A percentile compares a stretch with the other conserved stretches of the same genome.
These are phyloP conservation scores for Diaporthe sp. DNA, from an alignment of 2,329 filamentous ascomycete species.

Conservation along the genomic window DNA sequence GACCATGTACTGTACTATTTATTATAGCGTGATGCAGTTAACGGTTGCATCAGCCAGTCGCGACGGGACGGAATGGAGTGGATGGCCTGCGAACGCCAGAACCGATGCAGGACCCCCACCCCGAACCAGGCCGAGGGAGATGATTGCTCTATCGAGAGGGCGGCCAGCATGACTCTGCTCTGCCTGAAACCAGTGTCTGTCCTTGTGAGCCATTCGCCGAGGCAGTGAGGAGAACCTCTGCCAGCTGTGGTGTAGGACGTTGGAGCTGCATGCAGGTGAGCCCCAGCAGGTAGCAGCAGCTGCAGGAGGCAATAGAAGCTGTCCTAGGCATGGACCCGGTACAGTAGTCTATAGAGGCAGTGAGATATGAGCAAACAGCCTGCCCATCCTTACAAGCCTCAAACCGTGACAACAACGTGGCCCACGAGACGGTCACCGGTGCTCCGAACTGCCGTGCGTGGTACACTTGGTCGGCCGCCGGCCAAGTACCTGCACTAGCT, in stretches of 20 bases:
- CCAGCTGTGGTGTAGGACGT: constrained; percentile 5
- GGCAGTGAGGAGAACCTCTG: not conserved
- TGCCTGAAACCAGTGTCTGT: constrained; percentile 20
- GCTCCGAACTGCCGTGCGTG: not conserved
- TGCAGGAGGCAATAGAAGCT: not conserved
- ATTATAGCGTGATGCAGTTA: constrained; percentile 23
- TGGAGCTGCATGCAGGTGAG: constrained; percentile 17
- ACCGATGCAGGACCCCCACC: not conserved
- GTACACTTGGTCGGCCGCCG: not conserved
- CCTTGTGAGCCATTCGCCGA: not conserved
- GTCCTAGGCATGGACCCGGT: not conserved
- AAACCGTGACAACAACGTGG: constrained; percentile 16
- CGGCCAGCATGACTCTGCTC: constrained; percentile 7
- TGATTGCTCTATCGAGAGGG: not conserved
- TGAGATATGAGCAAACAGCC: not conserved
- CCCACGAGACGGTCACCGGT: not conserved
- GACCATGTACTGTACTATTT: not conserved
- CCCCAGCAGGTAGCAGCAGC: not conserved
- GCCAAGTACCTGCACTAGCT: constrained; percentile 9
- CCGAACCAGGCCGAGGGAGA: not conserved
- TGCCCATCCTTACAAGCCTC: constrained; percentile 25
- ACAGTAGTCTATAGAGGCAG: not conserved
- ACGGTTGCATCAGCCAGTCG: not conserved
- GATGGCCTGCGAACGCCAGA: constrained; percentile 2
- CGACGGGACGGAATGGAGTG: constrained; percentile 7